Percentiles rank a stretch among this genome's conserved stretches.
These are phyloP conservation scores for Phytophthora melonis DNA, from an alignment of 352 stramenopile species.

Conservation along the genomic window DNA sequence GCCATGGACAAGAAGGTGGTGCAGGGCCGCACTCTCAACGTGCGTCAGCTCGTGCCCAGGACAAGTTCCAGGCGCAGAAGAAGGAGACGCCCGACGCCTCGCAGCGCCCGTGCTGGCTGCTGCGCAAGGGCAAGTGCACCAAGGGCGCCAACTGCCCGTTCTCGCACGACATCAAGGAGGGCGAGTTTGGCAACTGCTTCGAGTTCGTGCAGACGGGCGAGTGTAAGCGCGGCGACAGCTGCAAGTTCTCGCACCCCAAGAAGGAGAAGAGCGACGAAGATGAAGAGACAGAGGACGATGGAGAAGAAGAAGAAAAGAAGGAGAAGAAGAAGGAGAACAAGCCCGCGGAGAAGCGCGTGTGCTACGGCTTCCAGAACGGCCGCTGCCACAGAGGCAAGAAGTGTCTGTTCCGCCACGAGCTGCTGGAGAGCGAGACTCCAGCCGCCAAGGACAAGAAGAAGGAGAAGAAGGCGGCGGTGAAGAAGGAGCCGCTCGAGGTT, in stretches of 20 bases:
- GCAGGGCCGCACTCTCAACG: slow-evolving; percentile 76
- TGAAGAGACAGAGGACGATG: slow-evolving; percentile 11
- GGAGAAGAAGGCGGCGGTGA: slow-evolving; percentile 23
- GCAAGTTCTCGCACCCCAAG: slow-evolving; percentile 70
- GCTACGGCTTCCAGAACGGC: slow-evolving; percentile 81
- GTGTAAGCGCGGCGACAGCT: slow-evolving; percentile 77
- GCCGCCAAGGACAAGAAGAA: slow-evolving; percentile 15
- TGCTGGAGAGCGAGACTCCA: slow-evolving; percentile 38
- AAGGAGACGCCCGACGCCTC: slow-evolving; percentile 46
- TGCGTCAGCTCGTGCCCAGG: slow-evolving; percentile 76
- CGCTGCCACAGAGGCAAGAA: slow-evolving; percentile 78
- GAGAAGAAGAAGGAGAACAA: slow-evolving; percentile 25
- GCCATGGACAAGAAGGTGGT: slow-evolving; percentile 82
- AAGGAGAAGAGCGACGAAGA: slow-evolving; percentile 18
- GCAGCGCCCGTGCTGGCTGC: slow-evolving; percentile 70
- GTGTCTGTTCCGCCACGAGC: slow-evolving; percentile 71
- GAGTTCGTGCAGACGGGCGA: slow-evolving; percentile 78
- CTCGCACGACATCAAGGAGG: slow-evolving; percentile 78
- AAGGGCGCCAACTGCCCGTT: slow-evolving; percentile 77
- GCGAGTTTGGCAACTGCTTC: slow-evolving; percentile 83
- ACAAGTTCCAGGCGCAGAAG: slow-evolving; percentile 67
- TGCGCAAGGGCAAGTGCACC: slow-evolving; percentile 84
- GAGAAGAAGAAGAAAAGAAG: slow-evolving; percentile 10
- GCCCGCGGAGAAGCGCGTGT: slow-evolving; percentile 58
- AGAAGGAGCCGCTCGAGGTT: slow-evolving; percentile 46